Evolutionary conservation across 208 protist species (phyloP).

Genomic region (Trypanosoma rangeli): DNA sequence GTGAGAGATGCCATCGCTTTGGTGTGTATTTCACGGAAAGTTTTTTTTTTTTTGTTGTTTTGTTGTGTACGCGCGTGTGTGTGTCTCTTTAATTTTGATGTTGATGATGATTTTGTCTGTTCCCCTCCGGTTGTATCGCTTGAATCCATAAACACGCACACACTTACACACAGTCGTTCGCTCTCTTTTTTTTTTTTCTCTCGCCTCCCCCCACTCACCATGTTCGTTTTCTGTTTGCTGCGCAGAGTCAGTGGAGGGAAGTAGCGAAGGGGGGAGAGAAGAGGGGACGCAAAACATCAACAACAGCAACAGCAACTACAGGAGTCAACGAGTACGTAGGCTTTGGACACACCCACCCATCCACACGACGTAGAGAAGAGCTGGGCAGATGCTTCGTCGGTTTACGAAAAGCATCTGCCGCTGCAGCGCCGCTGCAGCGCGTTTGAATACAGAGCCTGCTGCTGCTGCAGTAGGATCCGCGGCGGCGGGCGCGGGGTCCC

Average conservation of each 20-base stretch:
- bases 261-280: neutral
- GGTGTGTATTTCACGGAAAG: neutral
- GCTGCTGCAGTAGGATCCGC: slow-evolving; percentile 49
- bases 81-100: neutral
- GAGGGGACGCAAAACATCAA: slow-evolving; percentile 2
- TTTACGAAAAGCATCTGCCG: slow-evolving; percentile 32
- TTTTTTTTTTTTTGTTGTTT: neutral
- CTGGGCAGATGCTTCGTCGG: slow-evolving; percentile 26
- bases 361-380: neutral
- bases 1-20: neutral
- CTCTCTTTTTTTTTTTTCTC: neutral
- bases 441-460: slow-evolving; percentile 44
- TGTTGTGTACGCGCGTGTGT: neutral
- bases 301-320: slow-evolving; percentile 1
- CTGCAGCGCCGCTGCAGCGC: slow-evolving; percentile 24
- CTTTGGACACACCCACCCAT: neutral
- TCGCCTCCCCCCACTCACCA: neutral
- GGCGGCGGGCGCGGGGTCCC: slow-evolving; percentile 34
- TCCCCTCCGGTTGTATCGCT: neutral
- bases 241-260: neutral
- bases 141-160: neutral
- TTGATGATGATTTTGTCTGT: neutral
- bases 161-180: neutral
- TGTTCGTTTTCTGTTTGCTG: neutral
- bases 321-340: neutral